Evolutionary conservation across 139 green algal genomes (phyloP).

Genomic region (Nannochloris sp.): DNA sequence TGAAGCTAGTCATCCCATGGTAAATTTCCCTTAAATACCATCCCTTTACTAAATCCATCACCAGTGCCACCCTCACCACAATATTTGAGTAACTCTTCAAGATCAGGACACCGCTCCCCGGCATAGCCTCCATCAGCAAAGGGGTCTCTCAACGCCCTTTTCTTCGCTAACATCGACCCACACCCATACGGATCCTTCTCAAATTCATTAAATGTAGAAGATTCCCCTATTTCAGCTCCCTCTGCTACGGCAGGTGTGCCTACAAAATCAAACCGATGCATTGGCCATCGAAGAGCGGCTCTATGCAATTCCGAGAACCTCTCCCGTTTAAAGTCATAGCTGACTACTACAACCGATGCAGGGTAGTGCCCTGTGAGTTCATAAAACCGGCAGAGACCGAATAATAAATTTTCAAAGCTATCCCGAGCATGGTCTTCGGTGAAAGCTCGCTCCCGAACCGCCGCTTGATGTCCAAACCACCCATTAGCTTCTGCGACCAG

Average conservation of each 20-base stretch:
- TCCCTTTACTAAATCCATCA: conserved; percentile 11
- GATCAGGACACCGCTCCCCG: conserved; percentile 51
- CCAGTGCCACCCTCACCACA: conserved; percentile 25
- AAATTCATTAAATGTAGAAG: conserved; percentile 46
- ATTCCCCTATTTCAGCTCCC: conserved; percentile 40
- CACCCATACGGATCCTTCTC: conserved; percentile 66
- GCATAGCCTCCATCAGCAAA: conserved; percentile 56
- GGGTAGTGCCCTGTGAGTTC: conserved; percentile 76
- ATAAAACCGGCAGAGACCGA: conserved; percentile 78
- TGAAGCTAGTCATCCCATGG: background rate
- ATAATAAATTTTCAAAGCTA: conserved; percentile 90
- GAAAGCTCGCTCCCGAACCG: conserved; percentile 33
- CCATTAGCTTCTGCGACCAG: conserved; percentile 54
- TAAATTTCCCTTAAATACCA: background rate
- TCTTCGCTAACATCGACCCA: conserved; percentile 42
- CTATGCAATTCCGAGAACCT: conserved; percentile 74
- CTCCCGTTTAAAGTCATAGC: conserved; percentile 80
- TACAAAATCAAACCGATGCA: conserved; percentile 61
- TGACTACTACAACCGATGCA: conserved; percentile 65
- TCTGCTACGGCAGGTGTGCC: conserved; percentile 53
- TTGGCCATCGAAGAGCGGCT: conserved; percentile 57
- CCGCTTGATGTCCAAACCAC: conserved; percentile 46
- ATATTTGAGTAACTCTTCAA: conserved; percentile 45
- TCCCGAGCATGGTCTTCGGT: conserved; percentile 73
- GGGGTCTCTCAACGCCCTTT: conserved; percentile 53